These are phyloP conservation scores for Torulaspora pretoriensis DNA, from an alignment of 1,139 yeast genomes.

Conservation along the genomic window DNA sequence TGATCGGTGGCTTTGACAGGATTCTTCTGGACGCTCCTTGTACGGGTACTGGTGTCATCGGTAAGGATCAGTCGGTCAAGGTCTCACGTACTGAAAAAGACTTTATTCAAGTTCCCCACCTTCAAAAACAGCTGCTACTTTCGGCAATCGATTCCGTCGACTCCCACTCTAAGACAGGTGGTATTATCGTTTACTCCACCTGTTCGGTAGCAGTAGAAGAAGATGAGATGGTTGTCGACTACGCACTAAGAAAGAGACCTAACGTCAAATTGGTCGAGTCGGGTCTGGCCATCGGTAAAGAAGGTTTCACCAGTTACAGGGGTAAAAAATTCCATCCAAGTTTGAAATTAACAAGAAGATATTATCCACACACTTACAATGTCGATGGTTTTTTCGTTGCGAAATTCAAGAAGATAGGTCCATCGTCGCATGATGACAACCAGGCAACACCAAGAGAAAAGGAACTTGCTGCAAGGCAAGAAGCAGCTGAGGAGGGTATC, in stretches of 20 bases:
- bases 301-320: constrained; percentile 88
- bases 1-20: constrained; percentile 96
- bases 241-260: constrained; percentile 93
- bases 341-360: constrained; percentile 80
- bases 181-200: constrained; percentile 92
- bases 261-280: constrained; percentile 92
- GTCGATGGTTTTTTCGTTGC: constrained; percentile 99
- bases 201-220: constrained; percentile 98
- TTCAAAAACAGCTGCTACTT: constrained; percentile 87
- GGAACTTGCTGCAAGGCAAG: constrained; percentile 74
- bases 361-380: constrained; percentile 96
- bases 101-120: constrained; percentile 92
- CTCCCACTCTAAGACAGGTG: constrained; percentile 87
- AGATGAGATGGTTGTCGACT: constrained; percentile 97
- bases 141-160: constrained; percentile 98
- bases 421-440: constrained; percentile 77
- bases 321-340: constrained; percentile 86
- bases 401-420: constrained; percentile 84
- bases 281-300: constrained; percentile 91
- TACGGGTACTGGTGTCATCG: constrained; percentile 98
- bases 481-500: constrained; percentile 67
- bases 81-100: constrained; percentile 93
- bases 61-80: constrained; percentile 94
- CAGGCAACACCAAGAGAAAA: constrained; percentile 89
- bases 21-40: constrained; percentile 97